These are phyloP conservation scores for Theobroma cacao DNA, from an alignment of 345 rosid species.

Conservation along the genomic window DNA sequence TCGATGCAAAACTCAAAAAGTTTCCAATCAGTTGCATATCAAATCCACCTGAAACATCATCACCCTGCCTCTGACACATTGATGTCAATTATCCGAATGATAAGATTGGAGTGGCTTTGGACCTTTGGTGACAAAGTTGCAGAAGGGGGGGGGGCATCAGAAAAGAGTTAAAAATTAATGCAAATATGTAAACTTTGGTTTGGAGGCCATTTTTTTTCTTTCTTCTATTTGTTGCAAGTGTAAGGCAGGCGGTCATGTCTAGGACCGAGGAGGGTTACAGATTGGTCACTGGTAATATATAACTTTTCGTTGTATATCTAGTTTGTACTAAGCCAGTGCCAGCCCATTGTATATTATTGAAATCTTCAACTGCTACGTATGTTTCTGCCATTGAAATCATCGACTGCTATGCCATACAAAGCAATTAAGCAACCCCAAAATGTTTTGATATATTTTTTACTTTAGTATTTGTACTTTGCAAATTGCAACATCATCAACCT, in stretches of 20 bases:
- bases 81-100: not conserved
- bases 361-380: not conserved
- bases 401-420: no score
- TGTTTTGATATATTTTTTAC: not conserved
- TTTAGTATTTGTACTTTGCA: not conserved
- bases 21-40: conserved; percentile 64
- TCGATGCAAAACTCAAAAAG: conserved; percentile 57
- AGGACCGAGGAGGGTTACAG: conserved; percentile 3
- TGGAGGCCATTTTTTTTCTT: not conserved
- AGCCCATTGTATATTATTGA: no score
- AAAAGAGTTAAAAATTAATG: not conserved
- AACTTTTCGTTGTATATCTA: not conserved
- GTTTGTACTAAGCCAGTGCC: not conserved
- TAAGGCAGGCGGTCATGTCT: conserved; percentile 26
- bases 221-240: not conserved
- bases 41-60: conserved; percentile 21
- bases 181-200: not conserved
- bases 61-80: conserved; percentile 24
- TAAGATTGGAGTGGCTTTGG: not conserved
- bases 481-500: not conserved
- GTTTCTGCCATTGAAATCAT: not conserved
- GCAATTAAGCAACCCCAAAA: not conserved
- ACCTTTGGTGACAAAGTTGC: not conserved
- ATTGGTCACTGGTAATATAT: not conserved
- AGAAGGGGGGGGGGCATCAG: not conserved